A percentile compares a stretch with the other conserved stretches of the same genome.
These are phyloP conservation scores for Dictyostelium citrinum DNA, from an alignment of 78 protist species.

Conservation along the genomic window DNA sequence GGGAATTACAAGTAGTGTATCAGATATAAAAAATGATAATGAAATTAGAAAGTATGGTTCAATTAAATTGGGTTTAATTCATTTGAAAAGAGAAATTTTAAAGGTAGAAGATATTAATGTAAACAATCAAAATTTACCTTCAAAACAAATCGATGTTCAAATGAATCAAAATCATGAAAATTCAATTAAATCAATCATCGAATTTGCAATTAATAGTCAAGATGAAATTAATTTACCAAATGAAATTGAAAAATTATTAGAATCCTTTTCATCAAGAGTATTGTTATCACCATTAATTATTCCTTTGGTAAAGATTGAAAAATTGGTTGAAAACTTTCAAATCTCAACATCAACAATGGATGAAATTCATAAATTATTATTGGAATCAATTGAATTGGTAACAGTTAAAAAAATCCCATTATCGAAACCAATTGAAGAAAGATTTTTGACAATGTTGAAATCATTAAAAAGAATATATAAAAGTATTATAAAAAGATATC, in stretches of 20 bases:
- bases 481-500: neutral
- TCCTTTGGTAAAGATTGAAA: neutral
- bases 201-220: neutral
- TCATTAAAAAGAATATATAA: neutral
- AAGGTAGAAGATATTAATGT: neutral
- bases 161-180: conserved; percentile 10
- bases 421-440: neutral
- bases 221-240: neutral
- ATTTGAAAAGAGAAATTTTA: neutral
- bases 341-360: neutral
- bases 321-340: neutral
- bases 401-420: neutral
- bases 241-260: neutral
- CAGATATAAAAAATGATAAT: neutral
- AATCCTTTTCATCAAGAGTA: neutral
- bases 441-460: neutral
- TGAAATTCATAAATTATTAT: neutral
- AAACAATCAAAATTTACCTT: neutral
- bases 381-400: neutral
- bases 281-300: neutral
- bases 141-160: neutral
- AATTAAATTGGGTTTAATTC: neutral
- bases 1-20: neutral
- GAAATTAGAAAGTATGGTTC: neutral
- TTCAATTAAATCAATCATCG: neutral